Conservation (phyloP, 176 grass and related monocot species). For the Oryza meyeriana region DNA sequence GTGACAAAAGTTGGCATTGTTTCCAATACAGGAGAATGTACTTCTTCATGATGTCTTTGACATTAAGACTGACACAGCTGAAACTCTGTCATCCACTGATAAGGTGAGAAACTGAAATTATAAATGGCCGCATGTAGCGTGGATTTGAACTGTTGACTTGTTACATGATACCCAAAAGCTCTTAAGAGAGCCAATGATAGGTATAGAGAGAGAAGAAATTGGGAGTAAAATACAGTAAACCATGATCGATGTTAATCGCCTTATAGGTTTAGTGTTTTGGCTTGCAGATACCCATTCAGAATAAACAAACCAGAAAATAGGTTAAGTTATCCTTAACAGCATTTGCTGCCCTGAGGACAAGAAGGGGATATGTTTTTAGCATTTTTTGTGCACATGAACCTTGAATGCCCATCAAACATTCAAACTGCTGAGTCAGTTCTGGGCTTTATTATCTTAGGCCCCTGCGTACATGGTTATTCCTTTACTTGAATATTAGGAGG, state of each 20-base stretch:
- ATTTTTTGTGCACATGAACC: not conserved
- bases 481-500: not conserved
- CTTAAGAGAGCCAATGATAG: not conserved
- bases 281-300: not conserved
- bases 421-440: not conserved
- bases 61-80: conserved; percentile 57
- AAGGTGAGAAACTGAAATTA: conserved; percentile 47
- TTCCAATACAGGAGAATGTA: conserved; percentile 63
- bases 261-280: not conserved
- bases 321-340: not conserved
- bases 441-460: not conserved
- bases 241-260: not conserved
- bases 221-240: not conserved
- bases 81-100: conserved; percentile 55
- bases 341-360: not conserved
- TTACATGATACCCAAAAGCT: not conserved
- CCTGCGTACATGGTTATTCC: not conserved
- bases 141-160: not conserved
- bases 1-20: conserved; percentile 6
- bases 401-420: no score
- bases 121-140: no score
- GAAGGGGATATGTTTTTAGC: not conserved
- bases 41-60: conserved; percentile 88
- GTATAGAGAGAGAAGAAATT: not conserved
- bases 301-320: not conserved